These are phyloP conservation scores for Amauroascus niger DNA, from an alignment of 2,329 filamentous ascomycete genomes.

Conservation along the genomic window DNA sequence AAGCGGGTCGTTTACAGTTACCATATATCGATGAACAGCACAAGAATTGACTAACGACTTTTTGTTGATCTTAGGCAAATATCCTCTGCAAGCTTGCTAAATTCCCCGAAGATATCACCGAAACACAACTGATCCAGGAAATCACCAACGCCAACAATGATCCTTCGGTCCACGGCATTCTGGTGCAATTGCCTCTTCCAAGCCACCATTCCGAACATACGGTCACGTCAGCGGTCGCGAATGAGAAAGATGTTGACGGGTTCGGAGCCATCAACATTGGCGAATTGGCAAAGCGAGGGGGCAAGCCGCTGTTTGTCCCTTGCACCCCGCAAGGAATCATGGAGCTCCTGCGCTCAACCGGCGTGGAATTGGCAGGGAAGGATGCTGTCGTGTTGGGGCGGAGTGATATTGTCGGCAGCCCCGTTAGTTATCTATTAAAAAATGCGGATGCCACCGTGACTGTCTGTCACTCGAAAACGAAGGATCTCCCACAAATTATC, in stretches of 20 bases:
- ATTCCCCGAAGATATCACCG: constrained; percentile 68
- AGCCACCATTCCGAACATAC: constrained; percentile 81
- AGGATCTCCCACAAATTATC: constrained; percentile 61
- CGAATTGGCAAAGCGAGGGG: constrained; percentile 90
- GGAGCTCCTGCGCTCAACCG: constrained; percentile 75
- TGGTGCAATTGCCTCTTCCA: constrained; percentile 87
- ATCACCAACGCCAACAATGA: constrained; percentile 81
- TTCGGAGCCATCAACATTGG: constrained; percentile 93
- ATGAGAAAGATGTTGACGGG: constrained; percentile 96
- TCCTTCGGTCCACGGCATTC: constrained; percentile 73
- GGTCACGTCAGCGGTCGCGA: constrained; percentile 79
- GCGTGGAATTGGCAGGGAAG: constrained; percentile 77
- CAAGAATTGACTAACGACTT: constrained; percentile 10
- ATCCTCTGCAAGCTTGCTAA: constrained; percentile 81
- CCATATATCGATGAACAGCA: neutral
- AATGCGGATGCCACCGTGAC: constrained; percentile 96
- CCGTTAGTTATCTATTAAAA: constrained; percentile 88
- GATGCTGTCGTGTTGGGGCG: constrained; percentile 88
- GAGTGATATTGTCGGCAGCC: constrained; percentile 95
- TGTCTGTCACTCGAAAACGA: constrained; percentile 84
- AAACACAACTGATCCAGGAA: constrained; percentile 75
- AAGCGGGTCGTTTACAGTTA: constrained; percentile 22
- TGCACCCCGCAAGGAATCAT: constrained; percentile 98
- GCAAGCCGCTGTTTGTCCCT: constrained; percentile 77
- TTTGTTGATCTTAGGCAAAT: constrained; percentile 59